Evolutionary conservation across 2,329 filamentous ascomycete species (phyloP), one percentile per base, ranked within the genome.

Genomic region (Beauveria sp.): DNA sequence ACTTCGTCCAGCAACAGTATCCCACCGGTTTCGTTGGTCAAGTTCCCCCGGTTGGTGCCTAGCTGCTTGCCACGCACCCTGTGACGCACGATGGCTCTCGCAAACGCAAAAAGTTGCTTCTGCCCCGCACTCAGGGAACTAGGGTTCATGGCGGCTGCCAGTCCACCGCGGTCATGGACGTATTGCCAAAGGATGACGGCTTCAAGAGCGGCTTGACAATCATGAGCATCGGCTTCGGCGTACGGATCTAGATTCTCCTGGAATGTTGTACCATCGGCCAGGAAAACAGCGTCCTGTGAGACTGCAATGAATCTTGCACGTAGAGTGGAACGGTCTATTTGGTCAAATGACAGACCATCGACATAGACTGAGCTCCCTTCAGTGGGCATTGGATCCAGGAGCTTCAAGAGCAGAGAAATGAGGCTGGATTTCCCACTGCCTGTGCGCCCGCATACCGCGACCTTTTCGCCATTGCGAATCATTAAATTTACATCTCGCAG

Each of bases 401-500:
- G 41, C 10, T 52, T 59, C 30, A 59, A 26, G 7, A 62, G 44
- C 0, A 62, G 56, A 18, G 56, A 48, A 12, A 59, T n/a, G n/a
- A 59, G 20, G 26, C 48, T 53, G 8, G 55, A 59, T 22, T 62
- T 59, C 16, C 61, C 61, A 22, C 61, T 62, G 18, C 55, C 48
- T 6, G 61, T 47, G n/a, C 61, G 50, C 14, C 56, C 48, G n/a
- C 54, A 58, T 2, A 62, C 9, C 3, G 55, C 55, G 30, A 58
- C 62, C 52, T 71, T 72, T 40, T 61, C 34, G 9, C 53, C 59
- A 12, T 46, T 58, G 70, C 66, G 3, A 54, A 75, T 68, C 8
- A 64, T 66, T 6, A 75, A 61, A 10, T 63, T 64, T 4, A 74
- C 30, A 12, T 30, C 30, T 30, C 30, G 30, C 30, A 30, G 30